These are phyloP conservation scores for Pseudopithomyces maydicus DNA, from an alignment of 2,329 filamentous ascomycete species.

Conservation along the genomic window DNA sequence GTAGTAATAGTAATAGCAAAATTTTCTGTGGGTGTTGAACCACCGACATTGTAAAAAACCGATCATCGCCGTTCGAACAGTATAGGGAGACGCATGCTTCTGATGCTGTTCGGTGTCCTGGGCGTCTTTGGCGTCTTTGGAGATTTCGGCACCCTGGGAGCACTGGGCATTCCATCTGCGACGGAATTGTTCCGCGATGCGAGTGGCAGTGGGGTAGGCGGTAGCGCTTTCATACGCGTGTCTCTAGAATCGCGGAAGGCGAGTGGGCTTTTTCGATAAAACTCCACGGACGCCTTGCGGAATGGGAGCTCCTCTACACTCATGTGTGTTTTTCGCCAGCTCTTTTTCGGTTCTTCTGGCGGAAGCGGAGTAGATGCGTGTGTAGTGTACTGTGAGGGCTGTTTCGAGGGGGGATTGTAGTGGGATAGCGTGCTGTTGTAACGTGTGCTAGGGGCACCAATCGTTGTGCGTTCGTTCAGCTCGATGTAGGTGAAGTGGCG, in stretches of 20 bases:
- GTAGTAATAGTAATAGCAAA: too few species aligned
- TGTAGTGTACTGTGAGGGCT: background rate
- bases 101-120: conserved; percentile 18
- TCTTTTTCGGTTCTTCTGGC: conserved; percentile 9
- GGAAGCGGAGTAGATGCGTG: conserved; percentile 3
- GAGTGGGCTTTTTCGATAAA: conserved; percentile 5
- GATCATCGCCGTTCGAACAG: conserved; percentile 10
- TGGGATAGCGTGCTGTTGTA: conserved; percentile 12
- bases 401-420: background rate
- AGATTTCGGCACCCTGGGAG: background rate
- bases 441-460: conserved; percentile 19
- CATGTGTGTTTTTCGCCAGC: conserved; percentile 25
- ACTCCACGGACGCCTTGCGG: conserved; percentile 15
- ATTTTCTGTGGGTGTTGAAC: background rate
- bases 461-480: conserved; percentile 21
- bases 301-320: conserved; percentile 27
- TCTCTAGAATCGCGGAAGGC: conserved; percentile 14
- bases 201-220: conserved; percentile 22
- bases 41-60: background rate
- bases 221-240: conserved; percentile 26
- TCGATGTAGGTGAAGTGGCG: conserved; percentile 20
- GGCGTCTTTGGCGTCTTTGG: conserved; percentile 10
- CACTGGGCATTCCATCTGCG: background rate
- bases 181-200: conserved; percentile 3
- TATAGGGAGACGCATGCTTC: conserved; percentile 26